phyloP scores from a whole-genome alignment of 805 yeast genomes.

The Saccharomycopsis sp. region DNA sequence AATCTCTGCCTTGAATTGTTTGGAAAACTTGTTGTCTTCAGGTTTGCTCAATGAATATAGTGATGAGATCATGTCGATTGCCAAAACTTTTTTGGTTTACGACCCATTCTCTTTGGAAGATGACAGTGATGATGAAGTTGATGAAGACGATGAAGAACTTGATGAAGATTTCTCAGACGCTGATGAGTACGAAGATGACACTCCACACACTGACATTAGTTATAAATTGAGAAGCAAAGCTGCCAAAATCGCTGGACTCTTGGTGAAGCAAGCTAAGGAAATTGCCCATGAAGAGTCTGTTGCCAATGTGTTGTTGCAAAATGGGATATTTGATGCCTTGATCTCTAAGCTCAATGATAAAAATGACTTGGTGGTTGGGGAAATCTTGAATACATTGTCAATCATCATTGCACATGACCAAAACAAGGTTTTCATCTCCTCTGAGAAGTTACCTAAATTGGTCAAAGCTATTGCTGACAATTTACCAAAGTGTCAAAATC shows the following conservation, averaged over 20 bases:
- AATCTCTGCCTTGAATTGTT: slow-evolving; percentile 9
- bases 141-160: slow-evolving; percentile 10
- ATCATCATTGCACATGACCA: too few relatives aligned
- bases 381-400: slow-evolving; percentile 11
- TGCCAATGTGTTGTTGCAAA: slow-evolving; percentile 1
- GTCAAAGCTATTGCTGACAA: slow-evolving; percentile 1
- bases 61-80: slow-evolving; percentile 2
- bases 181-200: slow-evolving; percentile 13
- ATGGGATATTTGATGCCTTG: slow-evolving; percentile 8
- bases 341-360: slow-evolving; percentile 10
- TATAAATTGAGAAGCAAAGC: slow-evolving; percentile 17
- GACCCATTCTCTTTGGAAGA: slow-evolving; percentile 15
- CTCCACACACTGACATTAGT: slow-evolving; percentile 17
- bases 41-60: not conserved
- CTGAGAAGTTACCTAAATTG: not conserved
- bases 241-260: slow-evolving; percentile 11
- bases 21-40: slow-evolving; percentile 9
- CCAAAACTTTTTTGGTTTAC: slow-evolving; percentile 13
- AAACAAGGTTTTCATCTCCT: not conserved
- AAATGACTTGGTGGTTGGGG: slow-evolving; percentile 15
- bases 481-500: slow-evolving; percentile 4
- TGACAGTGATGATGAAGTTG: slow-evolving; percentile 12
- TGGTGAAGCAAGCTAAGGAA: not conserved
- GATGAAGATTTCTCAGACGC: slow-evolving; percentile 5
- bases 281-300: too few relatives aligned